phyloP scores from a whole-genome alignment of 352 stramenopile species.

The Phytophthora lateralis region DNA sequence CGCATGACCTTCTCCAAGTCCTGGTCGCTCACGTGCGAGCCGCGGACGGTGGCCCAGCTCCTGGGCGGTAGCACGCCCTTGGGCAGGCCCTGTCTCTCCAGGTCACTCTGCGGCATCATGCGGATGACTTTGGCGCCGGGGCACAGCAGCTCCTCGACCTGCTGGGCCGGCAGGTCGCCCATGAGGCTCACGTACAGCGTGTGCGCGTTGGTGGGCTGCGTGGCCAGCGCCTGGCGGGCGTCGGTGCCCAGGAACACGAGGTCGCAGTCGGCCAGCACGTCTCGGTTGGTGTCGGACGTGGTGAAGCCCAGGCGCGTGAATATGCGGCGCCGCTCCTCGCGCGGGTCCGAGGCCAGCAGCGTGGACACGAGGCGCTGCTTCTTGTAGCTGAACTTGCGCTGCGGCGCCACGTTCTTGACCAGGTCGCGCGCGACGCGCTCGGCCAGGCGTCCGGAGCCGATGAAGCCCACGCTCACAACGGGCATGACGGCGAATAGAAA shows the following conservation, averaged over 20 bases:
- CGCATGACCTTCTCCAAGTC: slow-evolving; percentile 64
- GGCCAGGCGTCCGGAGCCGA: slow-evolving; percentile 68
- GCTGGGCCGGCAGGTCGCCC: slow-evolving; percentile 57
- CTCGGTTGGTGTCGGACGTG: slow-evolving; percentile 57
- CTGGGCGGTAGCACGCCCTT: slow-evolving; percentile 51
- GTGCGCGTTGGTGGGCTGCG: slow-evolving; percentile 35
- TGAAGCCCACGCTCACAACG: slow-evolving; percentile 74
- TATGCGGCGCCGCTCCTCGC: slow-evolving; percentile 55
- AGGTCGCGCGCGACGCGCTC: slow-evolving; percentile 67
- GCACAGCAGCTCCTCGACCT: slow-evolving; percentile 63
- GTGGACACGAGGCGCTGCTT: slow-evolving; percentile 77
- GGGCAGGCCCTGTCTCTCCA: slow-evolving; percentile 59
- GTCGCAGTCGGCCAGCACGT: slow-evolving; percentile 72
- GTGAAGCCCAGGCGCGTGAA: slow-evolving; percentile 71
- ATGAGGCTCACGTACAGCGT: slow-evolving; percentile 78
- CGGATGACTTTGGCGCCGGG: slow-evolving; percentile 74
- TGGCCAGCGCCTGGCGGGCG: slow-evolving; percentile 48
- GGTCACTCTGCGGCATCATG: slow-evolving; percentile 70
- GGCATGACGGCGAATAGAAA: slow-evolving; percentile 9
- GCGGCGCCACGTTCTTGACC: slow-evolving; percentile 63
- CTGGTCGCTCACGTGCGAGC: slow-evolving; percentile 52
- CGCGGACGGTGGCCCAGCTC: slow-evolving; percentile 63
- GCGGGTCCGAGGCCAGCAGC: slow-evolving; percentile 68
- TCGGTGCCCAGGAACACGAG: slow-evolving; percentile 74
- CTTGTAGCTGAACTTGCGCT: slow-evolving; percentile 74